Evolutionary conservation across 768 basidiomycete genomes (phyloP).

Genomic region (Russula compacta): DNA sequence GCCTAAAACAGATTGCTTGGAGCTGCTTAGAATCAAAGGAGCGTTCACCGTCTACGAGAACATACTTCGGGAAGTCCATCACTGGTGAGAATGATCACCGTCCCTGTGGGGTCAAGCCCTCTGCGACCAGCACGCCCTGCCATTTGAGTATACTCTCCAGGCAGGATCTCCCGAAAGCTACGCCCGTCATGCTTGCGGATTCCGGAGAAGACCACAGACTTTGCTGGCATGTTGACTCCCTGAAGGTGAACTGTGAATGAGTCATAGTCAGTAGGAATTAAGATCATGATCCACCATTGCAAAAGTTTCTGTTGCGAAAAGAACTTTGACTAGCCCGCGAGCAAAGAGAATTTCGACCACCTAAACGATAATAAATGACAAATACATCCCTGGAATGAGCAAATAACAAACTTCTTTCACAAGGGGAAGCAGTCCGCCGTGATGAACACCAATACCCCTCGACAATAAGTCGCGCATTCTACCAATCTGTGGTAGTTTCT

Average conservation of each 20-base stretch:
- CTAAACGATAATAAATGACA: slow-evolving; percentile 32
- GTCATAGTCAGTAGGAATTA: slow-evolving; percentile 3
- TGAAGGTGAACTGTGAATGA: slow-evolving; percentile 26
- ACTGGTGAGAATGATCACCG: slow-evolving; percentile 82
- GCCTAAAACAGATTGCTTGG: slow-evolving; percentile 60
- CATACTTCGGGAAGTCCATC: slow-evolving; percentile 81
- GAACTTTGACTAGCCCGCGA: slow-evolving; percentile 86
- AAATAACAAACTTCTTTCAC: slow-evolving; percentile 75
- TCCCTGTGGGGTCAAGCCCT: slow-evolving; percentile 90
- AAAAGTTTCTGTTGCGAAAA: slow-evolving; percentile 99
- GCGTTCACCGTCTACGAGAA: background rate
- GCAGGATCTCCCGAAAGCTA: slow-evolving; percentile 80
- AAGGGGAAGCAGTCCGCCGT: slow-evolving; percentile 91
- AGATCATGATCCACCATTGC: slow-evolving; percentile 65
- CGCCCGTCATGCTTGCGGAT: slow-evolving; percentile 94
- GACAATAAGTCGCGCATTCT: slow-evolving; percentile 84
- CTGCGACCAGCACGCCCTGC: slow-evolving; percentile 95
- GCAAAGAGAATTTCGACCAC: slow-evolving; percentile 96
- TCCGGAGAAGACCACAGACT: slow-evolving; percentile 91
- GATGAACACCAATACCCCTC: slow-evolving; percentile 95
- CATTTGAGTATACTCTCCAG: slow-evolving; percentile 98
- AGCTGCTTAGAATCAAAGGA: background rate
- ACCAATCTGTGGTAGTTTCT: slow-evolving; percentile 84
- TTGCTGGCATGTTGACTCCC: slow-evolving; percentile 99
- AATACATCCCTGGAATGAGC: background rate